Percentiles rank a stretch among this genome's conserved stretches.
phyloP scores from a whole-genome alignment of 768 basidiomycete genomes.

The Daedaleopsis sinensis region DNA sequence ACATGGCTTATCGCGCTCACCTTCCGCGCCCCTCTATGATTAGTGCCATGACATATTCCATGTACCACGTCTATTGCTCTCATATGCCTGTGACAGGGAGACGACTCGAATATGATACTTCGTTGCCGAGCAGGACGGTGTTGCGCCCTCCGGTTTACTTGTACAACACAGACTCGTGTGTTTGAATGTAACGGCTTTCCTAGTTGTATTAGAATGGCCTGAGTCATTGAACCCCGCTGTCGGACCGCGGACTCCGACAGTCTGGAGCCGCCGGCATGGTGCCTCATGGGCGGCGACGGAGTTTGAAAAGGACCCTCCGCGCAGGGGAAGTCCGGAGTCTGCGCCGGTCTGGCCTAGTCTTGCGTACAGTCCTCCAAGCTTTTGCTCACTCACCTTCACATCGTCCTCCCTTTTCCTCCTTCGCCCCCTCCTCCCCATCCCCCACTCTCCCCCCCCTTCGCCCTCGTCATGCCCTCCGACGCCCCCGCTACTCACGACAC shows the following conservation, averaged over 20 bases:
- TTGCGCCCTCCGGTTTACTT: slow-evolving; percentile 26
- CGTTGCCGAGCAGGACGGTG: slow-evolving; percentile 27
- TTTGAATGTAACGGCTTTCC: slow-evolving; percentile 6
- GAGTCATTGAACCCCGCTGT: neutral
- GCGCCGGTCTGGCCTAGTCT: slow-evolving; percentile 21
- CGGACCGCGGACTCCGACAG: neutral
- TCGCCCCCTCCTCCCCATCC: slow-evolving; percentile 29
- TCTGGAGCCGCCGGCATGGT: neutral
- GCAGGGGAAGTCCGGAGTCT: slow-evolving; percentile 8
- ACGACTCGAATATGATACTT: slow-evolving; percentile 36
- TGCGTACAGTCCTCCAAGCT: slow-evolving; percentile 16
- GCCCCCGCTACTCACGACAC: slow-evolving; percentile 56
- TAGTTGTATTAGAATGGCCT: neutral
- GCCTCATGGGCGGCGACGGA: slow-evolving; percentile 4
- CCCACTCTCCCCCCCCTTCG: slow-evolving; percentile 36
- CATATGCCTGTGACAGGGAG: slow-evolving; percentile 32
- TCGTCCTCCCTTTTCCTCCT: slow-evolving; percentile 19
- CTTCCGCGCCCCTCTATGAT: slow-evolving; percentile 42
- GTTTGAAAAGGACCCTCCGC: slow-evolving; percentile 4
- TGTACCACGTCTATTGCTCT: slow-evolving; percentile 40
- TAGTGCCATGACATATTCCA: slow-evolving; percentile 45
- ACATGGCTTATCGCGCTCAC: slow-evolving; percentile 28
- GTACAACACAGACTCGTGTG: slow-evolving; percentile 27
- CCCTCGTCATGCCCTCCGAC: slow-evolving; percentile 65
- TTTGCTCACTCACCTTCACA: slow-evolving; percentile 24